Conservation (phyloP, 805 yeast genomes). For the Candida michaelii region DNA sequence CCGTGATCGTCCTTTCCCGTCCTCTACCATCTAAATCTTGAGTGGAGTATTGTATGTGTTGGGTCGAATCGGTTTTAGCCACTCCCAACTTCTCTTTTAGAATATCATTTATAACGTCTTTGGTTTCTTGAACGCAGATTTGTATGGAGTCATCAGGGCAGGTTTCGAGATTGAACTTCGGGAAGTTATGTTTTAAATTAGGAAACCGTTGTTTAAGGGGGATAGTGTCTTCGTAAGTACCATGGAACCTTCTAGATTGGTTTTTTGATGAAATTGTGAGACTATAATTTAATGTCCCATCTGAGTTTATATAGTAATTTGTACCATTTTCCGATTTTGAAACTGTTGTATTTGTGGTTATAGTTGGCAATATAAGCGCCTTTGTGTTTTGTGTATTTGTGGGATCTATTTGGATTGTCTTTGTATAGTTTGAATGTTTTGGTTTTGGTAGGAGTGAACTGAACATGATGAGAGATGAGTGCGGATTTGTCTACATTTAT, state of each 20-base stretch:
- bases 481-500: neutral
- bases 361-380: conserved; percentile 4
- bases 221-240: conserved; percentile 55
- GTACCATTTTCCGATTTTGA: neutral
- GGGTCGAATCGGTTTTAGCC: conserved; percentile 34
- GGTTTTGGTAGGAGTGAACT: conserved; percentile 38
- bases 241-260: conserved; percentile 33
- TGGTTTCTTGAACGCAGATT: conserved; percentile 55
- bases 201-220: conserved; percentile 52
- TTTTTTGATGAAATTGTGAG: conserved; percentile 23
- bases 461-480: conserved; percentile 24
- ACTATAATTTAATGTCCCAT: conserved; percentile 29
- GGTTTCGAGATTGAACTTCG: conserved; percentile 36
- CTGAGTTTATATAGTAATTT: conserved; percentile 24
- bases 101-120: conserved; percentile 51
- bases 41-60: conserved; percentile 27
- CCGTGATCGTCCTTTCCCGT: conserved; percentile 51
- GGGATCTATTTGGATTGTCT: conserved; percentile 9
- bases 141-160: conserved; percentile 45
- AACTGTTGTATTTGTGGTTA: neutral
- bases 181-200: conserved; percentile 39
- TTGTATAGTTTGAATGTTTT: conserved; percentile 21
- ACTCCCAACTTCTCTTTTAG: conserved; percentile 41
- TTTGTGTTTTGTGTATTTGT: neutral
- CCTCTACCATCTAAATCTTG: conserved; percentile 17